Base-by-base conservation (phyloP, 176 grass and related monocot species). In the Pontederia crassipes region DNA sequence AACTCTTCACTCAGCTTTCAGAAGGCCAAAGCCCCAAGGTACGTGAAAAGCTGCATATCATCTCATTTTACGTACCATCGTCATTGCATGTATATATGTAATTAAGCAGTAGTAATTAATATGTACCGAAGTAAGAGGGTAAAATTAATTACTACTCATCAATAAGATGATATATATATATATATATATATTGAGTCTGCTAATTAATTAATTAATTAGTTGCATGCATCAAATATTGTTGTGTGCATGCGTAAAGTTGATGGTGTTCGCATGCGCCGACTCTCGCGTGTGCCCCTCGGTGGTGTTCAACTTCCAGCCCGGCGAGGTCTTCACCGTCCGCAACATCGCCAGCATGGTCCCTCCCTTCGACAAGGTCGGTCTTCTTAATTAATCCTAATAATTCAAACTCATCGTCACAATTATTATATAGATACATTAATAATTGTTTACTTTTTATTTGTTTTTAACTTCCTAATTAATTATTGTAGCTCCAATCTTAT, bases 261-360 rank as follows among this genome's bases (percentile, higher is more conserved):
- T 82, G 74, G 74, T 82, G 48, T 76, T 82, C 18, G 74, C 80
- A 13, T 82, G 80, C 12, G 46, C 80, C 14, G 80, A 82, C 47
- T 82, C 80, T 4, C 61, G 80, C 1, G 80, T 82, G 12, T 77
- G 68, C 40, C 80, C 80, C 0, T 82, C 80, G 2, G 65, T 61
- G 17, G 54, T 82, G 28, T 64, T 82, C 55, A 77, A 66, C 59
- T 72, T 77, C 16, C 73, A 68, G 35, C 74, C 74, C 0, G 80
- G 80, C 15, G 80, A 82, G 55, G 74, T 74, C 45, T 82, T 82
- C 74, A 77, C 74, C 58, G 11, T 82, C 59, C 80, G 80, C 26
- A 82, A 82, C 61, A 77, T 82, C 10, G 80, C 80, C 57, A 66
- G 53, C 59, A 61, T 76, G 74, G 61, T 82, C 62, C 74, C 80